Conservation (phyloP, 352 stramenopile genomes). For the Pythium vanterpoolii region DNA sequence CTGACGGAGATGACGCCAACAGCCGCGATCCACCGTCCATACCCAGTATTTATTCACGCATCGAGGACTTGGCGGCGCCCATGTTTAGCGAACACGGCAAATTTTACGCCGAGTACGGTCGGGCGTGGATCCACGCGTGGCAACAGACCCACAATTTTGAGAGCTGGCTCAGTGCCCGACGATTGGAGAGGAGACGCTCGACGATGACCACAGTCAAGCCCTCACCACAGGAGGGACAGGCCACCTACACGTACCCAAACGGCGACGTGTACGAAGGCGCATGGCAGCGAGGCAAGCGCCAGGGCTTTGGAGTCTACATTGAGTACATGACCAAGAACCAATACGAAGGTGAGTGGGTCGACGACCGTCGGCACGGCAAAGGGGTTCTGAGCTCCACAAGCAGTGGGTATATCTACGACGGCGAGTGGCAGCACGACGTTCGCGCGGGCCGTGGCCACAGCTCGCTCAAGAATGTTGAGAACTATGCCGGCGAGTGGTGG, state of each 20-base stretch:
- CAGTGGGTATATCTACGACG: constrained; percentile 73
- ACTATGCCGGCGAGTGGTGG: constrained; percentile 65
- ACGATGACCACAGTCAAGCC: constrained; percentile 20
- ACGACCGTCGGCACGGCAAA: constrained; percentile 63
- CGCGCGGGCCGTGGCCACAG: constrained; percentile 68
- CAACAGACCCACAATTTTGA: constrained; percentile 62
- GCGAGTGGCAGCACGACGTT: constrained; percentile 71
- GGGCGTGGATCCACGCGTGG: constrained; percentile 59
- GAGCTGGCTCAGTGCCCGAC: constrained; percentile 36
- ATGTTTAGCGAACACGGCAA: constrained; percentile 37
- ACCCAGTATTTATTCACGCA: constrained; percentile 43
- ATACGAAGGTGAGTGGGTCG: constrained; percentile 72
- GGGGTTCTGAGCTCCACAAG: constrained; percentile 61
- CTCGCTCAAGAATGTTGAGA: constrained; percentile 64
- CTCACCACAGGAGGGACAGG: constrained; percentile 41
- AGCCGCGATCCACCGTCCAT: background rate
- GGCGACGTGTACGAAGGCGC: constrained; percentile 80
- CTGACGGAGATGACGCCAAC: background rate
- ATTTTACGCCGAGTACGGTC: constrained; percentile 59
- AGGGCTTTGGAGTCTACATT: constrained; percentile 73
- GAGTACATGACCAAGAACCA: constrained; percentile 74
- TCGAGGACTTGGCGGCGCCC: constrained; percentile 49
- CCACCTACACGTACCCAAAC: constrained; percentile 57
- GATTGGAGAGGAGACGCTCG: constrained; percentile 30
- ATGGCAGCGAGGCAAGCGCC: constrained; percentile 57